Percentiles rank a stretch among this genome's conserved stretches.
Conservation (phyloP, 148 eudicot genomes). For the Cornus suecica region DNA sequence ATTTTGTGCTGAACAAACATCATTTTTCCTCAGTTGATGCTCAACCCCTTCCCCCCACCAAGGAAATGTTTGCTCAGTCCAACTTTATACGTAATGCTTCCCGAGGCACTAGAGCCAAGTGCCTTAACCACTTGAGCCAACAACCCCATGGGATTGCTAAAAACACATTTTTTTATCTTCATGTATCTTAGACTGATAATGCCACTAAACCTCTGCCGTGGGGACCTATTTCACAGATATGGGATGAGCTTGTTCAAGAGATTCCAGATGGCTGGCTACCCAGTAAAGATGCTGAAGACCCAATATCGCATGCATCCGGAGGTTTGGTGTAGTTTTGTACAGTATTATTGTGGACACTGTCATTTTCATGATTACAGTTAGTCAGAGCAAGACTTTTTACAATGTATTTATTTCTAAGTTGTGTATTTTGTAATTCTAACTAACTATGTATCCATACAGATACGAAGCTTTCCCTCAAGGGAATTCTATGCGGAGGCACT, state of each 20-base stretch:
- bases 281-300: constrained; percentile 88
- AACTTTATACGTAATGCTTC: no score
- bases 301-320: constrained; percentile 99
- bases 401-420: background rate
- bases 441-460: constrained; percentile 34
- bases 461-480: constrained; percentile 82
- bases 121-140: no score
- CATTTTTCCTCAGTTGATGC: no score
- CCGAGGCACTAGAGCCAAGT: no score
- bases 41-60: no score
- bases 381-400: background rate
- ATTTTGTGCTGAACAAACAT: background rate
- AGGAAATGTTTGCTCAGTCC: no score
- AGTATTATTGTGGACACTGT: background rate
- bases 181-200: constrained; percentile 1
- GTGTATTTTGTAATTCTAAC: background rate
- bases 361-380: background rate
- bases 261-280: constrained; percentile 91
- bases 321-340: constrained; percentile 35
- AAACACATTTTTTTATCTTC: background rate
- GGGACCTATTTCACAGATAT: constrained; percentile 41
- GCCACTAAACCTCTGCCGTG: constrained; percentile 3
- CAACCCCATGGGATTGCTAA: no score
- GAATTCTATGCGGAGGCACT: constrained; percentile 76
- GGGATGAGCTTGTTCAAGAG: constrained; percentile 94